Conservation (phyloP, 2,329 filamentous ascomycete species). For the Aspergillus aculeatus region DNA sequence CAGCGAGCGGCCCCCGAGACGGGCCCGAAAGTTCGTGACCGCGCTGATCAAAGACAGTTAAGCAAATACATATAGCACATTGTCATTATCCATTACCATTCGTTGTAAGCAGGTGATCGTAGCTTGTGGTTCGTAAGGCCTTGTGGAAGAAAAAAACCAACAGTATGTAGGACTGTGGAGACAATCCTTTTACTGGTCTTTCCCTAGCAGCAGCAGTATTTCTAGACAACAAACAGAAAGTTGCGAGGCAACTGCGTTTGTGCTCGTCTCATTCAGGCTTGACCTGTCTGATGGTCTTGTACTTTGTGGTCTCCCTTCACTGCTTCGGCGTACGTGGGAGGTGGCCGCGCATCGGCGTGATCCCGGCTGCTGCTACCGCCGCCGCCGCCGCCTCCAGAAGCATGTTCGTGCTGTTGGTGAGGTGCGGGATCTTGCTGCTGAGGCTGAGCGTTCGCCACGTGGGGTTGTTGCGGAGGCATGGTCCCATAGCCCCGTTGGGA, state of each 20-base stretch:
- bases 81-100: slow-evolving; percentile 1
- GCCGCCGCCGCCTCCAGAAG: slow-evolving; percentile 19
- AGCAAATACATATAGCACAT: slow-evolving; percentile 5
- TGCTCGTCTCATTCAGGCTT: neutral
- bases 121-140: neutral
- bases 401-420: slow-evolving; percentile 24
- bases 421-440: slow-evolving; percentile 18
- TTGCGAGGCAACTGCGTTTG: neutral
- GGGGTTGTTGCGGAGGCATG: slow-evolving; percentile 32
- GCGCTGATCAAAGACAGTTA: neutral
- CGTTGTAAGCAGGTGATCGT: neutral
- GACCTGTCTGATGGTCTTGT: slow-evolving; percentile 61
- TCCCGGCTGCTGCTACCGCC: slow-evolving; percentile 30
- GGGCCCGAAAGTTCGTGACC: neutral
- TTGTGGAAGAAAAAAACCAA: neutral
- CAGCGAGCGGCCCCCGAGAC: neutral
- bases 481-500: slow-evolving; percentile 41
- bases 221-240: neutral
- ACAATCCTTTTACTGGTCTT: neutral
- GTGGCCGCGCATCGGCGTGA: slow-evolving; percentile 48
- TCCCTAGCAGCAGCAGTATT: neutral
- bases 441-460: slow-evolving; percentile 8
- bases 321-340: slow-evolving; percentile 87
- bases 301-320: slow-evolving; percentile 90
- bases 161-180: neutral